These are phyloP conservation scores for Sicyos baderoa DNA, from an alignment of 306 rosid species.

Conservation along the genomic window DNA sequence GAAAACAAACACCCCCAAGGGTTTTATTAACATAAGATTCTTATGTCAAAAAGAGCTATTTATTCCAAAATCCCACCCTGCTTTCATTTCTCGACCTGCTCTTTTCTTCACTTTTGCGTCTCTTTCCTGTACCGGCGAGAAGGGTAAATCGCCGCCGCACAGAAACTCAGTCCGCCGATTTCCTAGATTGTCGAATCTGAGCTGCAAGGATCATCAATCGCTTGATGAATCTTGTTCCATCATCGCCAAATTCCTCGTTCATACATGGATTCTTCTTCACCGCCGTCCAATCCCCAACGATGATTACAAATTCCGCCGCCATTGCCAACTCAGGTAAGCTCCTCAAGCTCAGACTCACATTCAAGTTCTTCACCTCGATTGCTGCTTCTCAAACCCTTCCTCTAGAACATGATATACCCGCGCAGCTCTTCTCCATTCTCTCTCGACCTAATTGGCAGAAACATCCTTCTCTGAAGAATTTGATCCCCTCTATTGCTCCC, in stretches of 20 bases:
- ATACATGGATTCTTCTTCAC: conserved; percentile 18
- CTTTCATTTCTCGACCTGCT: too few relatives aligned
- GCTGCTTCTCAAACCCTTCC: conserved; percentile 25
- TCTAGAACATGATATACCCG: conserved; percentile 29
- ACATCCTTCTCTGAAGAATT: conserved; percentile 36
- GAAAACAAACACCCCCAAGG: too few relatives aligned
- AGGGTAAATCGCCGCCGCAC: conserved; percentile 1
- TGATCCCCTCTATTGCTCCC: conserved; percentile 47
- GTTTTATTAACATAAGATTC: too few relatives aligned
- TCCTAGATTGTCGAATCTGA: not conserved
- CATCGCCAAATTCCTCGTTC: conserved; percentile 9
- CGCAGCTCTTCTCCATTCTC: conserved; percentile 46
- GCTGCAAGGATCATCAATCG: not conserved
- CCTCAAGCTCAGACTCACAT: conserved; percentile 15
- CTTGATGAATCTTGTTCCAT: conserved; percentile 4
- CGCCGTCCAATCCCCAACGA: conserved; percentile 16
- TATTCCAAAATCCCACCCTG: too few relatives aligned
- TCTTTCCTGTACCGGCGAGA: conserved; percentile 9
- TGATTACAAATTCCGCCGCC: conserved; percentile 38
- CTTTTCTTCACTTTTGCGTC: not conserved
- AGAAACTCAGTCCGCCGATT: not conserved
- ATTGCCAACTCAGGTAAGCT: conserved; percentile 23
- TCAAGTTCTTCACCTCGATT: conserved; percentile 34
- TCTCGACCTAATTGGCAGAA: conserved; percentile 55
- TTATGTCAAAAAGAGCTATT: too few relatives aligned